Base-by-base conservation (phyloP, 2,329 filamentous ascomycete species). In the Endoconidiophora laricicola region DNA sequence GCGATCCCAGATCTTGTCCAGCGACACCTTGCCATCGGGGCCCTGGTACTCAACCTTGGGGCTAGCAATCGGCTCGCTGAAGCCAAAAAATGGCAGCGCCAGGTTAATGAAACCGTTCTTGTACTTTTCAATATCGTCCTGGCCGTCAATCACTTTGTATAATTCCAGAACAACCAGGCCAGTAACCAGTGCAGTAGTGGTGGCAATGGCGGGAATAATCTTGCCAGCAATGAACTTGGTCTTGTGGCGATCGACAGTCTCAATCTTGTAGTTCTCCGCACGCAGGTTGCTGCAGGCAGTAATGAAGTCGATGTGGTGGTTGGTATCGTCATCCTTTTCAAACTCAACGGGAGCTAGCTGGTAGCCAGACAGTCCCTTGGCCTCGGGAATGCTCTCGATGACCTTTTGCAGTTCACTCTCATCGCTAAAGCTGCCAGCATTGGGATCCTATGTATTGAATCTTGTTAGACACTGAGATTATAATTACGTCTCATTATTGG, bases 151-250 rank as follows among this genome's bases (percentile, higher is more conserved):
- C 55, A 98, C 77, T 78, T 98, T 98, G 80, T 86, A 95, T 44
- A 96, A 69, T 69, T 98, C 91, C 43, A 98, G 70, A 14, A 93
- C 76, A 48, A 98, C 87, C 43, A 98, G 73, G 52, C 91, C 91
- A 2, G 91, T 98, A 10, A 96, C 90, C 52, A 98, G 72, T 2
- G 91, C 90, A 2, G 91, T 98, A 0, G 91, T 96, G 2, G 91
- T 98, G 42, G 91, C 91, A 65, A 98, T 98, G 43, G 91, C 91
- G 20, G 91, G 91, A 57, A 98, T 98, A 58, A 98, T 98, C 76
- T 98, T 98, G 64, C 91, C 91, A 29, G 91, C 93, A 62, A 98
- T 98, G 66, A 98, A 96, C 72, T 98, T 98, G 55, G 90, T 98
- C 79, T 91, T 94, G 74, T 95, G 91, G 55, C 86, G 78, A 62